A percentile compares a stretch with the other conserved stretches of the same genome.
Conservation (phyloP, 106 monocot genomes). For the Acanthochlamys bracteata region DNA sequence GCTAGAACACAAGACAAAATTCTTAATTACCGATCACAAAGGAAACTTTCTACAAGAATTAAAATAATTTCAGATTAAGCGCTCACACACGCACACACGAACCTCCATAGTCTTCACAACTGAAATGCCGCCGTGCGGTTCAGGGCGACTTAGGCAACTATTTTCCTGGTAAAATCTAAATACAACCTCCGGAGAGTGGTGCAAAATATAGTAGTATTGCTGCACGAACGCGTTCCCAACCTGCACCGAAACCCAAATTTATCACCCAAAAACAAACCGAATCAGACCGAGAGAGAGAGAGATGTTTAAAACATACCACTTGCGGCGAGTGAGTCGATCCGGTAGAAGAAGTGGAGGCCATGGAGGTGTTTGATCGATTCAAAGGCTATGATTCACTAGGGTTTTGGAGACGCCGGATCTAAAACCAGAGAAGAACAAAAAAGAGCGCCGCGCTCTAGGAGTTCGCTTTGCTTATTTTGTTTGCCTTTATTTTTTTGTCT, state of each 20-base stretch:
- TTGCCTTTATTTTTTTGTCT: no score
- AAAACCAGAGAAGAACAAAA: not conserved
- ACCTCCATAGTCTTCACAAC: slow-evolving; percentile 59
- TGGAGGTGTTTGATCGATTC: not conserved
- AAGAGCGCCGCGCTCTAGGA: not conserved
- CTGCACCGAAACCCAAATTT: slow-evolving; percentile 15
- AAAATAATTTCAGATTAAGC: not conserved
- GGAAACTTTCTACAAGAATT: no score
- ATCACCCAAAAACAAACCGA: not conserved
- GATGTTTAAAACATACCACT: slow-evolving; percentile 3
- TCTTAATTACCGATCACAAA: no score
- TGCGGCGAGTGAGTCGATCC: slow-evolving; percentile 8
- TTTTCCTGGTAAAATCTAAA: slow-evolving; percentile 63
- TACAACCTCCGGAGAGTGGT: slow-evolving; percentile 69
- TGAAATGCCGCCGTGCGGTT: slow-evolving; percentile 36
- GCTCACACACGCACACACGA: not conserved
- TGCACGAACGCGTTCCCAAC: slow-evolving; percentile 71
- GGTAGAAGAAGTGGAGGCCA: not conserved
- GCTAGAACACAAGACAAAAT: no score
- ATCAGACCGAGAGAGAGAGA: not conserved
- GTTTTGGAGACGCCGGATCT: not conserved
- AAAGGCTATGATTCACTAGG: not conserved
- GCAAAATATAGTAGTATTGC: slow-evolving; percentile 76
- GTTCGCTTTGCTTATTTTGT: no score
- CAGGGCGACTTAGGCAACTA: slow-evolving; percentile 67